phyloP scores from a whole-genome alignment of 306 rosid species.

The Cucumis sativus region Cucumber_9930_V3 NC_026656.2:7329501-7330000 shows the following conservation, averaged over 20 bases:
- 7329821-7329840: too few relatives aligned
- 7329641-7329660: background rate
- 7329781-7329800: too few relatives aligned
- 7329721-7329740: background rate
- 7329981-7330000: too few relatives aligned
- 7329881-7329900: too few relatives aligned
- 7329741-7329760: background rate
- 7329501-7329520: background rate
- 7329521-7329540: background rate
- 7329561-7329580: background rate
- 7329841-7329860: too few relatives aligned
- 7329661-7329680: background rate
- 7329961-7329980: background rate
- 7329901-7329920: too few relatives aligned
- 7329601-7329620: background rate
- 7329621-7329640: background rate
- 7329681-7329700: background rate
- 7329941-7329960: too few relatives aligned
- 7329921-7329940: too few relatives aligned
- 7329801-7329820: too few relatives aligned
- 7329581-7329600: background rate
- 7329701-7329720: background rate
- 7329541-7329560: background rate
- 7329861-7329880: too few relatives aligned
- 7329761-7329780: too few relatives aligned